Evolutionary conservation across 2,329 filamentous ascomycete species (phyloP), one percentile per base, ranked within the genome.

Genomic region (Colletotrichum lupini): DNA sequence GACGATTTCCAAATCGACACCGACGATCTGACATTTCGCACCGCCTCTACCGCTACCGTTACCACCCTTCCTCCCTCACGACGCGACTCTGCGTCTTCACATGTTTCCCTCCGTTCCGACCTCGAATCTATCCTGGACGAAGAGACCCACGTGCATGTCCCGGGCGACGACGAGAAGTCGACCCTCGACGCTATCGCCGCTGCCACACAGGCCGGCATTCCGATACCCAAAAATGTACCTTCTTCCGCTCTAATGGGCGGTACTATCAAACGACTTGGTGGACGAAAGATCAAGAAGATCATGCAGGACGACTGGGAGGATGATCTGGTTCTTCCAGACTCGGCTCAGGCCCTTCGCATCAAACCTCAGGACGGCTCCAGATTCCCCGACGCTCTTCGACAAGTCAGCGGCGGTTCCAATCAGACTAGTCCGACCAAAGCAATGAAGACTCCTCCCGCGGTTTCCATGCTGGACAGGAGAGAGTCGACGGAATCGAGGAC

Each of bases 191-290:
- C 97, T 73, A 96, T 99, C 78, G 91, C 94, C 28, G 94, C 95
- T 7, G 96, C 95, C 42, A 93, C 95, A 79, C 92, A 92, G 80
- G 95, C 95, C 30, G 97, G 97, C 77, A 98, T 99, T 76, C 96
- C 97, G 7, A 91, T 98, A 68, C 97, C 97, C 32, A 87, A 90
- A 64, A 95, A 95, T 80, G 91, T 98, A 37, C 95, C 96, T 1
- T 91, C 94, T 35, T 98, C 96, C 24, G 97, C 97, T 35, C 86
- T 99, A 55, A 90, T 97, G 81, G 96, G 96, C 66, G 97, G 97
- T 65, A 96, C 95, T 11, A 98, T 98, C 80, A 97, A 97, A 85
- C 89, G 95, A 77, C 87, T 98, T 42, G 95, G 95, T 62, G 91
- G 91, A 72, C 89, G 91, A 76, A 95, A 92, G 78, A 87, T 93